Conservation (phyloP, 768 basidiomycete species). For the Pleurotus tuber-regium region DNA sequence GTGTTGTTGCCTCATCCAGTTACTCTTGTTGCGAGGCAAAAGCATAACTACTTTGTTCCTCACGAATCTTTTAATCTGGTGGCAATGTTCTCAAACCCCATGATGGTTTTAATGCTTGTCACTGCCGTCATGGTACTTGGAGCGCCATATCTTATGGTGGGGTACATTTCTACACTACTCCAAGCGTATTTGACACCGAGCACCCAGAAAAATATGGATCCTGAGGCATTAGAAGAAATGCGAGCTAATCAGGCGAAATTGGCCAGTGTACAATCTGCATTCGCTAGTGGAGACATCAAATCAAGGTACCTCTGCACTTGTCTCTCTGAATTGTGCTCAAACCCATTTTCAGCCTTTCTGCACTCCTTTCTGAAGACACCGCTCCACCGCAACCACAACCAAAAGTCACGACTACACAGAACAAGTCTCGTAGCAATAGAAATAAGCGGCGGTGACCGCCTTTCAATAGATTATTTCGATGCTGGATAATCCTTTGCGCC, state of each 20-base stretch:
- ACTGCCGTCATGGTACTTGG: constrained; percentile 66
- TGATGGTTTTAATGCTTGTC: constrained; percentile 77
- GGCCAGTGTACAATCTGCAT: constrained; percentile 49
- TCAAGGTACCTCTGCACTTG: constrained; percentile 41
- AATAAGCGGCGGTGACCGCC: constrained; percentile 1
- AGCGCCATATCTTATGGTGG: constrained; percentile 76
- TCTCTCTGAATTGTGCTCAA: neutral
- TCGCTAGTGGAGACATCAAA: constrained; percentile 58
- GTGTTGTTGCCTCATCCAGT: constrained; percentile 63
- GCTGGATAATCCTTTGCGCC: neutral
- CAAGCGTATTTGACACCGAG: constrained; percentile 2
- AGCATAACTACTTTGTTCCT: constrained; percentile 64
- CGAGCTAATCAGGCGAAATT: constrained; percentile 59
- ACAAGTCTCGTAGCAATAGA: constrained; percentile 9
- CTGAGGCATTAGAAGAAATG: constrained; percentile 63
- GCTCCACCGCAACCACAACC: neutral
- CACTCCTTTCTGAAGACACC: neutral
- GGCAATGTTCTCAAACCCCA: constrained; percentile 78
- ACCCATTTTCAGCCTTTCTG: neutral
- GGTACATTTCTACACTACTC: constrained; percentile 10
- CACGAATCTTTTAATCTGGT: constrained; percentile 71
- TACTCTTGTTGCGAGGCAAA: constrained; percentile 49
- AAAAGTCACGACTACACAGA: neutral
- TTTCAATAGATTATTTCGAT: neutral
- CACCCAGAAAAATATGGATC: constrained; percentile 74